These are phyloP conservation scores for Mucor piriformis DNA, from an alignment of 371 early-diverging fungal species.

Conservation along the genomic window DNA sequence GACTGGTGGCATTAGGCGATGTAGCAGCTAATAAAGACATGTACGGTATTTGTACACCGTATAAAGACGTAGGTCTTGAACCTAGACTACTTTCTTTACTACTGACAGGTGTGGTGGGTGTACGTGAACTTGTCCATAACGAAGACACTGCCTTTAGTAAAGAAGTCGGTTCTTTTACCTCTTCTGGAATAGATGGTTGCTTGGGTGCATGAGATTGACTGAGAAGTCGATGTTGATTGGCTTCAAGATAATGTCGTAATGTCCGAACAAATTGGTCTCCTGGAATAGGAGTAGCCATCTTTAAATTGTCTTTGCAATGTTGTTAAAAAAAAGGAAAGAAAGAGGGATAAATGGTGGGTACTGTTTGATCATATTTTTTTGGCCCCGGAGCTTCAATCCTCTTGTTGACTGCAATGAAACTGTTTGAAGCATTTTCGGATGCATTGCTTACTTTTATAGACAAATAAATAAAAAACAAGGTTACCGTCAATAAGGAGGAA, in stretches of 20 bases:
- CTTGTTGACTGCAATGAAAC: too few relatives aligned
- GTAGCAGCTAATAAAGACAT: constrained; percentile 51
- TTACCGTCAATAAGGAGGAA: too few relatives aligned
- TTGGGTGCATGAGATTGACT: constrained; percentile 14
- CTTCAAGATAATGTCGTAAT: constrained; percentile 60
- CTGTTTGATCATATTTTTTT: too few relatives aligned
- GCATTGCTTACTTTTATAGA: too few relatives aligned
- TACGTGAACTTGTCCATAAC: constrained; percentile 10
- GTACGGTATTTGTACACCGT: constrained; percentile 39
- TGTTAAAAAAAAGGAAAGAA: background rate
- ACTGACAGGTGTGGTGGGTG: background rate
- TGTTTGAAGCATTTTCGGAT: too few relatives aligned
- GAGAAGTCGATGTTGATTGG: constrained; percentile 47
- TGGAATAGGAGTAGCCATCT: constrained; percentile 39
- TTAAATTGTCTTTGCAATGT: background rate
- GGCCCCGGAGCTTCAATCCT: too few relatives aligned
- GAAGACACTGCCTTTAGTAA: constrained; percentile 25
- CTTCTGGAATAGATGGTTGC: constrained; percentile 11
- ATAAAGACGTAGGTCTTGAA: constrained; percentile 32
- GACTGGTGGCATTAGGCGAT: constrained; percentile 35
- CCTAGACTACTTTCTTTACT: constrained; percentile 29
- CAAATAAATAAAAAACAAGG: too few relatives aligned
- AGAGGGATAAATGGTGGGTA: background rate
- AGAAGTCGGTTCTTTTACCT: constrained; percentile 7
- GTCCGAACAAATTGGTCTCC: constrained; percentile 66